These are phyloP conservation scores for Sugiyamaella lignohabitans DNA, from an alignment of 805 yeast species.

Conservation along the genomic window DNA sequence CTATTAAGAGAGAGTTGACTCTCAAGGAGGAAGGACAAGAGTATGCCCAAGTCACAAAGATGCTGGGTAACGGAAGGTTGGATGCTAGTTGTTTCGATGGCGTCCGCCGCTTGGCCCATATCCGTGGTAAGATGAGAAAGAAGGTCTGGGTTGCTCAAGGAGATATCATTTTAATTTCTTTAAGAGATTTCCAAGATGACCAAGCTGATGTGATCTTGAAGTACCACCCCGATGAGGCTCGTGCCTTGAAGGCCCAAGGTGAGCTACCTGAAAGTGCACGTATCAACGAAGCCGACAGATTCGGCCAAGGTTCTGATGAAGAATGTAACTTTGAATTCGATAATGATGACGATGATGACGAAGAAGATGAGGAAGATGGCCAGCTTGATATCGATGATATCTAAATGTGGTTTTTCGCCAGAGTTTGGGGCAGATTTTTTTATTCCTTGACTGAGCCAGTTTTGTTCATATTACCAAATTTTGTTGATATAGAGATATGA, in stretches of 20 bases:
- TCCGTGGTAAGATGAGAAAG: constrained; percentile 98
- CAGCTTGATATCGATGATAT: constrained; percentile 94
- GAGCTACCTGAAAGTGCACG: constrained; percentile 96
- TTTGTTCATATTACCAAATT: too few relatives aligned
- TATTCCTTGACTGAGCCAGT: too few relatives aligned
- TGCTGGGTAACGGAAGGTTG: constrained; percentile 97
- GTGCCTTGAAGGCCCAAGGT: constrained; percentile 90
- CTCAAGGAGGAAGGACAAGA: constrained; percentile 96
- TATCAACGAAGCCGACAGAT: constrained; percentile 95
- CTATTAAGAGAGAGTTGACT: constrained; percentile 90
- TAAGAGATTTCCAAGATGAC: constrained; percentile 98
- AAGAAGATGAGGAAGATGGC: constrained; percentile 52
- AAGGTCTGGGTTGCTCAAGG: constrained; percentile 99
- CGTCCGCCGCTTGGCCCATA: constrained; percentile 88
- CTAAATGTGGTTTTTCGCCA: too few relatives aligned
- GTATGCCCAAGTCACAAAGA: constrained; percentile 95
- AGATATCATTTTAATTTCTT: constrained; percentile 89
- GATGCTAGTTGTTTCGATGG: constrained; percentile 96
- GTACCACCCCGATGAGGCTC: constrained; percentile 95
- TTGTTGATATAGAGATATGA: too few relatives aligned
- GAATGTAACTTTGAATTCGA: constrained; percentile 98
- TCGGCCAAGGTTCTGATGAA: constrained; percentile 93
- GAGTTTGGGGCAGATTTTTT: too few relatives aligned
- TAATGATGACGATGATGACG: constrained; percentile 77
- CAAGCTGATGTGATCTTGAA: constrained; percentile 97